Base-by-base conservation (phyloP, 2,329 filamentous ascomycete genomes). In the Simplicillium sp. region DNA sequence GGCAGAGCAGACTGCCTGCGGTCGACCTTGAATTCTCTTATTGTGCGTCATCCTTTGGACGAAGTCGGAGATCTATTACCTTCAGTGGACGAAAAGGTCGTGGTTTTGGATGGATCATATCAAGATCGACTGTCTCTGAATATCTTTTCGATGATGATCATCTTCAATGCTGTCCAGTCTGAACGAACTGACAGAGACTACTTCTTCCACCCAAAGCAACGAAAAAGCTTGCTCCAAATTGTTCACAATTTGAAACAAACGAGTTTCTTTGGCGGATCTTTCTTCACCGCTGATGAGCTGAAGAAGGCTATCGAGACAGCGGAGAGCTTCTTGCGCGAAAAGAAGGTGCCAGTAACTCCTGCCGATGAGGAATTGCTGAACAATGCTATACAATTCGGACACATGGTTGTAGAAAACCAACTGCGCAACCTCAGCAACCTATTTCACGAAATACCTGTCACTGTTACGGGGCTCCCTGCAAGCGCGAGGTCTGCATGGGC, bases 121-220 rank as follows among this genome's bases (percentile, higher is more conserved):
- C 87, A 90, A 54, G 89, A 96, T 58, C 87, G 81, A 52, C 59
- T 95, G 9, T 86, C 82, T 0, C 70, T 89, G 18, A 95, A 95
- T 49, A 62, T 94, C 1, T 96, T 96, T 54, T 76, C 86, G 1
- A 84, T 92, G 61, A 80, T 87, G 54, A 77, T 96, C 36, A 81
- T 85, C 2, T 82, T 87, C 48, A 97, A 97, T 54, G 80, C 87
- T 0, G 80, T 97, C 1, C 89, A 89, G 17, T 95, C 88, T 5
- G 86, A 96, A 54, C 71, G 89, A 11, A 79, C 75, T 0, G 90
- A 90, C 51, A 69, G 76, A 41, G 89, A 96, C 56, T 96, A 95
- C 55, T 82, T 97, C 47, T 96, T 96, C 51, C 84, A 95, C 51
- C 74, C 77, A 1, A 78, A 73, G 11, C 89, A 89, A 50, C 66